Base-by-base conservation (phyloP, 148 eudicot genomes). In the Rhododendron simsii region DNA sequence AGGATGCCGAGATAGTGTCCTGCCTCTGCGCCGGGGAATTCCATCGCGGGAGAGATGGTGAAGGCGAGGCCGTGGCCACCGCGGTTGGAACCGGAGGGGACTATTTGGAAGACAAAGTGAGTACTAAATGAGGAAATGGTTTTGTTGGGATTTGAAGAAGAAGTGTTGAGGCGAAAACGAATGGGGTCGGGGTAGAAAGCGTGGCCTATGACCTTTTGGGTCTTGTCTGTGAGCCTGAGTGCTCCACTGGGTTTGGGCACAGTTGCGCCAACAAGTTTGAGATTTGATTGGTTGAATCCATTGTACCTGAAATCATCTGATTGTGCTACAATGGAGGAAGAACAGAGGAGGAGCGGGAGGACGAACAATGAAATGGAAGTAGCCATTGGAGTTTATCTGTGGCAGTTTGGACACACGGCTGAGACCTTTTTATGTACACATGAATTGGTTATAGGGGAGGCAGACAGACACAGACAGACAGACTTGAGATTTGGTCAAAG, bases 31-130 rank as follows among this genome's bases (percentile, higher is more conserved):
- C 84, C 80, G 7, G 53, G 44, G 33, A 88, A 61, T 5, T n/a
- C 3, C 13, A 4, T 59, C 0, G 83, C 16, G 1, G 89, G 89
- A 9, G 90, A 88, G 14, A 90, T 0, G 5, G 74, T 80, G 85
- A 90, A 90, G 76, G 88, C 92, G 11, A 90, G 81, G 81, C 91
- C 91, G 47, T 88, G 39, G 80, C 90, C 91, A 14, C 91, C 91
- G 18, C 50, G 67, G 51, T 69, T 23, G 1, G 57, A 2, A 73
- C 3, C 11, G 45, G 88, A 26, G 47, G 85, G 73, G 74, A 61
- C 71, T 6, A 88, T 86, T 35, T 47, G 41, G 50, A 88, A 86
- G n/a, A 86, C 87, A 55, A 88, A 88, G 35, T 80, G 7, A 20
- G 91, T 87, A 30, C 86, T 87, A 41, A 89, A 89, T 11, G 91